phyloP scores from a whole-genome alignment of 2,329 filamentous ascomycete genomes.

The Calonectria leucothoes region DNA sequence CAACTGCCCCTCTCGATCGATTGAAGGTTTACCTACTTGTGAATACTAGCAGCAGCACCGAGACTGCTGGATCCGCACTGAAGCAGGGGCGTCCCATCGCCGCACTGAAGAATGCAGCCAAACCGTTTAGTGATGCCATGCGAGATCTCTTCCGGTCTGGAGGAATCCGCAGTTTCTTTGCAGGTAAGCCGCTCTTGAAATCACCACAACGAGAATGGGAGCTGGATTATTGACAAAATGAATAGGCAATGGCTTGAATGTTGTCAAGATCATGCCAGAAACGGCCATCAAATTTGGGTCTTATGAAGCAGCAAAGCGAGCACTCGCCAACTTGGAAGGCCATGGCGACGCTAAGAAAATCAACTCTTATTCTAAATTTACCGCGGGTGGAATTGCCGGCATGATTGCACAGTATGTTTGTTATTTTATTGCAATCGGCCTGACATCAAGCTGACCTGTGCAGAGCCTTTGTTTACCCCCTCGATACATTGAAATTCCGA shows the following conservation, averaged over 20 bases:
- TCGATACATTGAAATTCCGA: conserved; percentile 83
- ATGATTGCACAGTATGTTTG: conserved; percentile 86
- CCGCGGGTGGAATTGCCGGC: conserved; percentile 89
- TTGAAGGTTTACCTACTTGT: conserved; percentile 98
- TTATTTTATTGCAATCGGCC: neutral
- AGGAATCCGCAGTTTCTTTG: conserved; percentile 90
- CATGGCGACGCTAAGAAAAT: conserved; percentile 85
- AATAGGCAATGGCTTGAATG: conserved; percentile 94
- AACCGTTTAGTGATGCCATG: conserved; percentile 78
- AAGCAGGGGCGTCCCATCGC: conserved; percentile 76
- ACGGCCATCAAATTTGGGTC: conserved; percentile 98
- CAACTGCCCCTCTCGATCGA: conserved; percentile 94
- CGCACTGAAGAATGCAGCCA: conserved; percentile 73
- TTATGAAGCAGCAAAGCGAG: conserved; percentile 93
- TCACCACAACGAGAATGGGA: neutral
- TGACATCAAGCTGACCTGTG: conserved; percentile 20
- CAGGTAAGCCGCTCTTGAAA: conserved; percentile 69
- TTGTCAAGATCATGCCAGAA: conserved; percentile 98
- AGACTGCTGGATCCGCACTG: conserved; percentile 71
- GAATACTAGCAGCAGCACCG: conserved; percentile 70
- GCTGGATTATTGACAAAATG: conserved; percentile 17
- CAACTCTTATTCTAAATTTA: conserved; percentile 86
- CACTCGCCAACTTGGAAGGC: conserved; percentile 87
- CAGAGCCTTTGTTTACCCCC: conserved; percentile 91
- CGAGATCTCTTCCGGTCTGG: conserved; percentile 87